Percentiles rank a stretch among this genome's conserved stretches.
These are phyloP conservation scores for Penicillium verrucosum DNA, from an alignment of 2,329 filamentous ascomycete species.

Conservation along the genomic window DNA sequence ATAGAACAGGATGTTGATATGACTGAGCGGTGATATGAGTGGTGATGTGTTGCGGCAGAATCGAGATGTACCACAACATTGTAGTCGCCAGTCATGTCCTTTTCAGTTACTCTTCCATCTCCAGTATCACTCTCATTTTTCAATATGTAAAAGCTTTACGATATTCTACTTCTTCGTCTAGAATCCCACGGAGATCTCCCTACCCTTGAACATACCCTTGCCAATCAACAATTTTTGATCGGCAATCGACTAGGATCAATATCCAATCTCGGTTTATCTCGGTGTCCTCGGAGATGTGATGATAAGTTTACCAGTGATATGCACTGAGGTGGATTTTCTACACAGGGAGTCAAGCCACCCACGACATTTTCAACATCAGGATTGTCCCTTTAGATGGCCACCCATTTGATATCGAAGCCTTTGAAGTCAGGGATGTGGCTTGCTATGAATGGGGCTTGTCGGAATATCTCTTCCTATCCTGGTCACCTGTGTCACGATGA, in stretches of 20 bases:
- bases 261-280: neutral
- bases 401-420: neutral
- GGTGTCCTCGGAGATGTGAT: neutral
- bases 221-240: neutral
- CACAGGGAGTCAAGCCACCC: neutral
- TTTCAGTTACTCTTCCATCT: neutral
- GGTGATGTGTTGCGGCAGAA: neutral
- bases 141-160: neutral
- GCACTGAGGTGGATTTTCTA: neutral
- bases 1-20: neutral
- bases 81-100: neutral
- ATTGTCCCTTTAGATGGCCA: slow-evolving; percentile 10
- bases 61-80: neutral
- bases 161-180: neutral
- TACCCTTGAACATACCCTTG: neutral
- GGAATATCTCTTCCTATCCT: slow-evolving; percentile 3
- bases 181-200: neutral
- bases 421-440: neutral
- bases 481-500: neutral
- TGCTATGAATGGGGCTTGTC: neutral
- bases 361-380: neutral
- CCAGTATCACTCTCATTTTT: neutral
- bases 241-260: neutral
- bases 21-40: neutral
- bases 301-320: neutral